Evolutionary conservation across 495 filamentous ascomycete genomes (phyloP), one percentile per base, ranked within the genome.

Genomic region (Penicillium desertorum): DNA sequence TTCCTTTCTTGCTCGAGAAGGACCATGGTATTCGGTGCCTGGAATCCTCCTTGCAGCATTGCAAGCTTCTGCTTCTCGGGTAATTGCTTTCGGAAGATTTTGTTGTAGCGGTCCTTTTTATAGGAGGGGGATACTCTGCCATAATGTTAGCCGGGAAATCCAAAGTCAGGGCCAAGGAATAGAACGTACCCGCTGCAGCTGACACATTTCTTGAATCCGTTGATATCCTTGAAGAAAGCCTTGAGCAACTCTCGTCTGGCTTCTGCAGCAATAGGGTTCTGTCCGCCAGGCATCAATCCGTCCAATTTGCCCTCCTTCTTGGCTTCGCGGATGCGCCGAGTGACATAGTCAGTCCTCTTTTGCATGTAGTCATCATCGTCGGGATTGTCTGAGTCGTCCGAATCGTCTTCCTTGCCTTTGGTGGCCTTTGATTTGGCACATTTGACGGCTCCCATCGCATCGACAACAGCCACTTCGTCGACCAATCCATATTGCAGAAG

Each of bases 11-110:
- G 66, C n/a, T 76, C 70, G 20, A 76, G 67, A 37, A 78, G 67
- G 16, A 83, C 60, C 51, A 83, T 61, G 22, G 88, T 84, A 64
- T 92, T 91, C 34, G 77, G 76, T 32, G 81, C 79, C 50, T 85
- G 83, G 66, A 88, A 83, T 20, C 86, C 88, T 20, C 79, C 81
- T 58, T 88, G 83, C 3, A 81, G 67, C 85, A 94, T 96, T 34
- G 86, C 81, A 10, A 84, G 81, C 62, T 80, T 84, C 5, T 89
- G 82, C 69, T 93, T 96, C 22, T 76, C 64, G 23, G 74, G 71
- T 41, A 98, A 72, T 5, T 87, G 79, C 65, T 91, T 93, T 63
- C 92, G 85, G 71, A 97, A 99, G 51, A 99, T 94, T 71, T 97
- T 98, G 60, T 88, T 86, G 66, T 81, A 92, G 25, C 86, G 81